Evolutionary conservation across 768 basidiomycete genomes (phyloP).

Genomic region (Cubamyces lactineus): DNA sequence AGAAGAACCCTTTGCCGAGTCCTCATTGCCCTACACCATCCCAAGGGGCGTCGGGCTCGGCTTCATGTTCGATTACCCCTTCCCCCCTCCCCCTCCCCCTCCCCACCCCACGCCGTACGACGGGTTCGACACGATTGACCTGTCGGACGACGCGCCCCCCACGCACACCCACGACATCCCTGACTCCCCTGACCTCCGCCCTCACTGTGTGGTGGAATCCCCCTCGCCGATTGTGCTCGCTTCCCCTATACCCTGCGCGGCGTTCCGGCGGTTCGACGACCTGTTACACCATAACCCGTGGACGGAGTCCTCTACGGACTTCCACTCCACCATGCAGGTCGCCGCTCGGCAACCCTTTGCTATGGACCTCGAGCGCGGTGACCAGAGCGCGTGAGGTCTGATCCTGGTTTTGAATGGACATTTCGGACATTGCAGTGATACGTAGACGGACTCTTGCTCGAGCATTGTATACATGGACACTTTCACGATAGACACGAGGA

Average conservation of each 20-base stretch:
- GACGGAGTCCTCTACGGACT: not conserved
- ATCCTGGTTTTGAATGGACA: not conserved
- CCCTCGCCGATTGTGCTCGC: conserved; percentile 18
- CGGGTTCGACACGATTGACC: conserved; percentile 22
- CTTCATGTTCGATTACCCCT: not conserved
- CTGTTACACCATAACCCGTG: conserved; percentile 3
- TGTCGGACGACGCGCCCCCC: not conserved
- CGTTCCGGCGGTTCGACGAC: conserved; percentile 12
- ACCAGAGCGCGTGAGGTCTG: not conserved
- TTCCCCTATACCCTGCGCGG: not conserved
- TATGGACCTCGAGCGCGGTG: not conserved
- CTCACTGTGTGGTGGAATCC: not conserved
- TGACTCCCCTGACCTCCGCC: conserved; percentile 3
- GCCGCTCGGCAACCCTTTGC: conserved; percentile 1
- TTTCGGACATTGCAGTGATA: not conserved
- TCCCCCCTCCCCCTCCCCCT: not conserved
- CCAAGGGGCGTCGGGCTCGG: not conserved
- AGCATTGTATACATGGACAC: conserved; percentile 5
- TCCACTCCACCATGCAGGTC: not conserved
- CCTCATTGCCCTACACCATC: too few species aligned
- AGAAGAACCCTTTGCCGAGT: not conserved
- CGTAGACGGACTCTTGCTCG: not conserved
- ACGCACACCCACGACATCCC: not conserved
- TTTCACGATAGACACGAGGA: not conserved
- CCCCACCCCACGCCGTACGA: not conserved